Evolutionary conservation across 176 grass and related monocot species (phyloP), one percentile per base, ranked within the genome.

Genomic region (Carex kokanica): DNA sequence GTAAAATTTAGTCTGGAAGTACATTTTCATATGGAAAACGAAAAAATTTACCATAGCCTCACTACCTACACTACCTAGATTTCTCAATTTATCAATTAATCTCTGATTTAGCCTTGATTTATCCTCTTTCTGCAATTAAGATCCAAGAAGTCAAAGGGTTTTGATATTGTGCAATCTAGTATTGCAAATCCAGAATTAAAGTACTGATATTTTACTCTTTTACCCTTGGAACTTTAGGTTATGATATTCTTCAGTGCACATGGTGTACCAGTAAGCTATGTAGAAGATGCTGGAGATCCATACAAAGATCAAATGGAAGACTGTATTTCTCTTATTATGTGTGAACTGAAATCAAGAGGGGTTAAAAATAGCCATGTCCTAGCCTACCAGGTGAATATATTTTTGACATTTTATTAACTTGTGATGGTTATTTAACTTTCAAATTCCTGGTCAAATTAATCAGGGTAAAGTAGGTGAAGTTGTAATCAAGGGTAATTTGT

Each of bases 241-340:
- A 98, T 90, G 93, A 90, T 99, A 93, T 96, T 99, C 91, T 99
- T 96, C 74, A 93, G 97, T 79, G 89, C 97, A 74, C 97, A 99
- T 90, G 97, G 93, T 84, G 97, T 99, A 45, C 97, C 97, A 57
- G 86, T 93, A 84, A 96, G 93, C 36, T 96, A 96, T 88, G 93
- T 96, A 78, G 87, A 88, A 83, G 89, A 99, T 69, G 93, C 93
- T 13, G 91, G 91, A 85, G 97, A 99, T 92, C 97, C 97, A 14
- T 99, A 99, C 85, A 88, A 86, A 85, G 97, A 89, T 92, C 97
- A 99, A 84, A 99, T 99, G 93, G 93, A 96, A 64, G 97, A 99
- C 29, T 99, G 97, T 45, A 90, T 99, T 56, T 54, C 82, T 92
- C 90, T 99, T 88, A 99, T 99, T 87, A 93, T 96, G 88, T 75